These are phyloP conservation scores for Camelina neglecta DNA, from an alignment of 345 rosid genomes.

Conservation along the genomic window DNA sequence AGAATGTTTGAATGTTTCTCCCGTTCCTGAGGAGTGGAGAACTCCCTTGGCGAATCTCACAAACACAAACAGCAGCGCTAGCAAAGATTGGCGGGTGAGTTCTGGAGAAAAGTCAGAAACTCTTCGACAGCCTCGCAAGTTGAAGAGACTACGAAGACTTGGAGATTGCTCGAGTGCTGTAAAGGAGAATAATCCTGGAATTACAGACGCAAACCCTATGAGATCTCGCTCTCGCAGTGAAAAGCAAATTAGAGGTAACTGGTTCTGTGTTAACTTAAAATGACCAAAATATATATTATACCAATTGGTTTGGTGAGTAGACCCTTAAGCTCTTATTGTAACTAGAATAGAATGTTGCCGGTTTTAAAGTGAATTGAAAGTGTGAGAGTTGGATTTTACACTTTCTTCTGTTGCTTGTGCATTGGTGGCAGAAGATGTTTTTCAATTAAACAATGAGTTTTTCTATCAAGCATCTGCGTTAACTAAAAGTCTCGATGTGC, in stretches of 20 bases:
- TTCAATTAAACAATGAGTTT: not conserved
- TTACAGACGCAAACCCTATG: slow-evolving; percentile 36
- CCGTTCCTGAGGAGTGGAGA: slow-evolving; percentile 45
- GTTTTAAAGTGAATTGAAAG: not conserved
- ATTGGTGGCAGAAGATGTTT: not conserved
- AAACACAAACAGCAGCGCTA: slow-evolving; percentile 45
- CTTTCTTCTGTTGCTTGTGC: slow-evolving; percentile 10
- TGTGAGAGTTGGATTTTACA: slow-evolving; percentile 9
- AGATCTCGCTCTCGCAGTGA: slow-evolving; percentile 42
- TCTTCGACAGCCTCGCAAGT: slow-evolving; percentile 51
- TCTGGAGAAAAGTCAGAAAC: slow-evolving; percentile 59
- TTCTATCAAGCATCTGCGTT: not conserved
- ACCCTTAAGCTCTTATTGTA: not conserved
- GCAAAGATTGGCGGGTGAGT: slow-evolving; percentile 71
- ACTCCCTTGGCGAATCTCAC: slow-evolving; percentile 48
- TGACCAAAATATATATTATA: not conserved
- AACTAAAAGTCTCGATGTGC: slow-evolving; percentile 6
- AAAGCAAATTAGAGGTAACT: slow-evolving; percentile 55
- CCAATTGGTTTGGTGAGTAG: not conserved
- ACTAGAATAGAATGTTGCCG: not conserved
- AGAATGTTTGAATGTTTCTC: slow-evolving; percentile 44
- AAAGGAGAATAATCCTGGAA: slow-evolving; percentile 47
- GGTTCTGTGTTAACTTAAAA: slow-evolving; percentile 2
- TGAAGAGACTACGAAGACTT: slow-evolving; percentile 81
- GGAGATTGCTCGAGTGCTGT: slow-evolving; percentile 52